phyloP scores from a whole-genome alignment of 805 yeast species.

The Lipomyces yamanashiensis region DNA sequence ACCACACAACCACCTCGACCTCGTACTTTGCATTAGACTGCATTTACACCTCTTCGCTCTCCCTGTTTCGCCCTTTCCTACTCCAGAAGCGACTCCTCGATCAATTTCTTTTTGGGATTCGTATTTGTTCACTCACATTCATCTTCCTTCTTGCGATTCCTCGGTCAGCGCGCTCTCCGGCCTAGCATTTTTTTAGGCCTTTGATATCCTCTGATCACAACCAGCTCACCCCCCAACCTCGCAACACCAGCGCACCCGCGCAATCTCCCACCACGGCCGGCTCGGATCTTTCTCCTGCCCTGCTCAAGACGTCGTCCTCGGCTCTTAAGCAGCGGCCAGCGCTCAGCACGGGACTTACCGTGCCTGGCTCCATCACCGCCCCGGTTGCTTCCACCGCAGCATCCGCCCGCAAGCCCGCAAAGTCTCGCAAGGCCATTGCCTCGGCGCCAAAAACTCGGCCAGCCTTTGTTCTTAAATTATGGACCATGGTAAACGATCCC shows the following conservation, averaged over 20 bases:
- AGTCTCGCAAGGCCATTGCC: conserved; percentile 38
- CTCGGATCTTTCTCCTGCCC: conserved; percentile 19
- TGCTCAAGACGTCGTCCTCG: conserved; percentile 25
- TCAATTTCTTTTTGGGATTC: not conserved
- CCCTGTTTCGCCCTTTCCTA: not conserved
- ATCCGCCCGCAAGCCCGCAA: conserved; percentile 19
- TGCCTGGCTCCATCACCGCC: conserved; percentile 36
- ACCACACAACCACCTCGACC: not conserved
- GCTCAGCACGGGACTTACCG: conserved; percentile 26
- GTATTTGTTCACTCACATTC: not conserved
- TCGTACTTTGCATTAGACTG: not conserved
- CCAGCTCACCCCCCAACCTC: not conserved
- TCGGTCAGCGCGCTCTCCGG: no score
- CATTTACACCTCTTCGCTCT: not conserved
- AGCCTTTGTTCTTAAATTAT: conserved; percentile 88
- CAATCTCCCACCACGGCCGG: conserved; percentile 21
- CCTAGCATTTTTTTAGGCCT: no score
- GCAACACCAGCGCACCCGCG: not conserved
- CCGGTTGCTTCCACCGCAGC: conserved; percentile 15
- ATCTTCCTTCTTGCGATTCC: not conserved
- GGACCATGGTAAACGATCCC: conserved; percentile 93
- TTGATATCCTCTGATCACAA: not conserved
- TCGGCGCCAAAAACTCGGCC: conserved; percentile 55
- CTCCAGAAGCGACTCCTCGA: not conserved
- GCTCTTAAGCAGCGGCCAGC: conserved; percentile 35